A percentile compares a stretch with the other conserved stretches of the same genome.
phyloP scores from a whole-genome alignment of 257 asterid species.

The Solanum megistacrolobum region DNA sequence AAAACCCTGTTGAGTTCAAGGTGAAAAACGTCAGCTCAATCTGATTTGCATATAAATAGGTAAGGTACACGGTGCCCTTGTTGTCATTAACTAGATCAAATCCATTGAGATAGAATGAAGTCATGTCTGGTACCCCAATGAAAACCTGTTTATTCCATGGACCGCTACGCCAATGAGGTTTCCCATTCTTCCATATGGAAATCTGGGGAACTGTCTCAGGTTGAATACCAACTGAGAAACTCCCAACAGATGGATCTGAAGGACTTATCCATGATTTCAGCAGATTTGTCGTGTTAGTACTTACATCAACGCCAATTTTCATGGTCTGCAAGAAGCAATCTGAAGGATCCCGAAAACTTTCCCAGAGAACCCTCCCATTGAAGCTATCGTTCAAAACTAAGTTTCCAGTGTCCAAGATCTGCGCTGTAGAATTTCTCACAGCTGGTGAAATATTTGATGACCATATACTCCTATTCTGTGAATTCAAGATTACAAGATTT shows the following conservation, averaged over 20 bases:
- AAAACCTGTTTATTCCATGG: slow-evolving; percentile 21
- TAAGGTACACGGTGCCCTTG: not conserved
- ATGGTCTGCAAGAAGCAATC: slow-evolving; percentile 12
- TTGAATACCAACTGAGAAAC: slow-evolving; percentile 14
- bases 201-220: slow-evolving; percentile 23
- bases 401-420: slow-evolving; percentile 27
- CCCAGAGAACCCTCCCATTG: slow-evolving; percentile 20
- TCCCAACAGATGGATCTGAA: slow-evolving; percentile 17
- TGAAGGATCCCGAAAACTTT: slow-evolving; percentile 25
- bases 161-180: slow-evolving; percentile 34
- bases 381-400: slow-evolving; percentile 24
- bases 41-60: not conserved
- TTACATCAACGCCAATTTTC: slow-evolving; percentile 6
- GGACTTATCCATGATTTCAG: slow-evolving; percentile 21
- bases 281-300: not conserved
- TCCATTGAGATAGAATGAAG: not conserved
- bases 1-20: slow-evolving; percentile 11
- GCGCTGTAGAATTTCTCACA: slow-evolving; percentile 18
- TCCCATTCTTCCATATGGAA: slow-evolving; percentile 16
- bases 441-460: slow-evolving; percentile 19
- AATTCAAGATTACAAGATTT: slow-evolving; percentile 17
- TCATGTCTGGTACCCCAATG: slow-evolving; percentile 11
- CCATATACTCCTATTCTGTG: slow-evolving; percentile 20
- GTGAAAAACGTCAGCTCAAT: not conserved
- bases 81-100: not conserved